These are phyloP conservation scores for Daldinia eschscholtzii DNA, from an alignment of 2,329 filamentous ascomycete species.

Conservation along the genomic window DNA sequence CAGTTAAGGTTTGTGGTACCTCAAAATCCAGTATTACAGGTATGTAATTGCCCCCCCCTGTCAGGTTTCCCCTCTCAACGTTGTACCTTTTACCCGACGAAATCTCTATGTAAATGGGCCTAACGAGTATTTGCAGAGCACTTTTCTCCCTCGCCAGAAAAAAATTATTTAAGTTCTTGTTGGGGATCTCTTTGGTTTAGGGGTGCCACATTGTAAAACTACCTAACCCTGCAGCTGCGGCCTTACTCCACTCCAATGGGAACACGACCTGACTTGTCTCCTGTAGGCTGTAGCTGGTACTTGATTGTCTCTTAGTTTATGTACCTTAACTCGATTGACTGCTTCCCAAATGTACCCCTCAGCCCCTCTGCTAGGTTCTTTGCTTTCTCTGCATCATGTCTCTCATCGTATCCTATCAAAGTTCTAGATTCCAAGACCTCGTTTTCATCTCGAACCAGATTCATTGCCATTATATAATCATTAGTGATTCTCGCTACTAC, in stretches of 20 bases:
- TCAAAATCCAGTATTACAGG: constrained; percentile 23
- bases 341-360: neutral
- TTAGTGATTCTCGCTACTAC: neutral
- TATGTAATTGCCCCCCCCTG: neutral
- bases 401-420: neutral
- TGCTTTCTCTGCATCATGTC: neutral
- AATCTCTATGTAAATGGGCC: constrained; percentile 21
- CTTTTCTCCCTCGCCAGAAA: constrained; percentile 48
- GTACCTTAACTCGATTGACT: neutral
- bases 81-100: constrained; percentile 20
- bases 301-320: constrained; percentile 24
- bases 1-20: constrained; percentile 24
- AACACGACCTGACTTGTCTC: neutral
- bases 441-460: neutral
- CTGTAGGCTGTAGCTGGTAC: neutral
- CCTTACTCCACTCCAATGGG: constrained; percentile 31
- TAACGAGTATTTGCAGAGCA: constrained; percentile 24
- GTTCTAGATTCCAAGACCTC: neutral
- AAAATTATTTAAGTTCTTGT: constrained; percentile 54
- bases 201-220: constrained; percentile 51
- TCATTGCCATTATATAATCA: neutral
- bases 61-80: constrained; percentile 32
- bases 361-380: too few species aligned
- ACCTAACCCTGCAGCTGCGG: constrained; percentile 35
- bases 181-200: constrained; percentile 60